phyloP scores from a whole-genome alignment of 2,329 filamentous ascomycete genomes.

The Trichothecium roseum region DNA sequence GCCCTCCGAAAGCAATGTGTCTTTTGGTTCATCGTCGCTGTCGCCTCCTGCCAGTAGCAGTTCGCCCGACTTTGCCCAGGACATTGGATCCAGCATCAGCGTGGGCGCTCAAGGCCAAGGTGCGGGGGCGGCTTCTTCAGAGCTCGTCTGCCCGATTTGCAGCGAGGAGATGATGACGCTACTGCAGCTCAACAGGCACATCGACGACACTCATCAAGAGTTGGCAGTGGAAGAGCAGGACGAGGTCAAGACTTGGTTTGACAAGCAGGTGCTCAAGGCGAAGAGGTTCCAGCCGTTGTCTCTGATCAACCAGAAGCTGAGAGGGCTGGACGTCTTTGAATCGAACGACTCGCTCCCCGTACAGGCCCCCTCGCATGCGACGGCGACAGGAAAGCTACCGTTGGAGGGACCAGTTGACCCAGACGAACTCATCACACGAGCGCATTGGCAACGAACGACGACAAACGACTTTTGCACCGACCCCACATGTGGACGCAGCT shows the following conservation, averaged over 20 bases:
- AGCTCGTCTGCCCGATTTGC: constrained; percentile 92
- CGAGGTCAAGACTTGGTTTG: constrained; percentile 95
- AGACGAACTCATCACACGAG: constrained; percentile 77
- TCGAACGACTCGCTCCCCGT: constrained; percentile 60
- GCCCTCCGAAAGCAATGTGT: constrained; percentile 62
- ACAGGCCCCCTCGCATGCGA: constrained; percentile 16
- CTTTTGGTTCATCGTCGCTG: constrained; percentile 58
- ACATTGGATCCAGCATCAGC: constrained; percentile 73
- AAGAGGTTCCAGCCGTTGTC: constrained; percentile 89
- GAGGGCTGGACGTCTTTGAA: constrained; percentile 87
- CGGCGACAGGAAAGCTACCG: constrained; percentile 27
- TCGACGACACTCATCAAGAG: constrained; percentile 86
- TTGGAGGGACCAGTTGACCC: constrained; percentile 52
- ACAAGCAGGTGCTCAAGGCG: constrained; percentile 85
- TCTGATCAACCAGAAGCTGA: constrained; percentile 85
- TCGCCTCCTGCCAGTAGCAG: constrained; percentile 52
- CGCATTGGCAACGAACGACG: constrained; percentile 78
- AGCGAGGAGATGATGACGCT: constrained; percentile 97
- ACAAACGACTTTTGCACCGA: constrained; percentile 77
- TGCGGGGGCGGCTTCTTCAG: constrained; percentile 38
- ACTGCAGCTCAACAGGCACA: constrained; percentile 74
- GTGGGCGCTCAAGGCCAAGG: constrained; percentile 44
- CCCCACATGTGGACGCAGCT: constrained; percentile 68
- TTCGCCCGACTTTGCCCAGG: constrained; percentile 61
- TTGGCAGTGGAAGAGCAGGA: constrained; percentile 81